Evolutionary conservation across 1,139 yeast genomes (phyloP), one percentile per base, ranked within the genome.

Genomic region (Tardiomyces blankii): DNA sequence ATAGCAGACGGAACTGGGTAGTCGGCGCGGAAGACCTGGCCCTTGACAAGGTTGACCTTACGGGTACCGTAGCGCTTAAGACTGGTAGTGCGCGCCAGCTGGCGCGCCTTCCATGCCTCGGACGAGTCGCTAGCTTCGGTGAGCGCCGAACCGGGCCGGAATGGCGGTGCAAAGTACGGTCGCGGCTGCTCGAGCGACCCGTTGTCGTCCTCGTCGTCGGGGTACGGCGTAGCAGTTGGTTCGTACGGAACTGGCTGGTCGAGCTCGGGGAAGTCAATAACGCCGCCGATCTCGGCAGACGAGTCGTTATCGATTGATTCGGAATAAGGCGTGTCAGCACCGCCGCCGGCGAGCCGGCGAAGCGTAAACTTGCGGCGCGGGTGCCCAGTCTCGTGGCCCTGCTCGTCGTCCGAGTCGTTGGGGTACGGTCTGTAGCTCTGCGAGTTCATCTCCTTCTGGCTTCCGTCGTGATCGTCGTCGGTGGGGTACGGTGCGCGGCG

Each of bases 1-100:
- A 83, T 70, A 5, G 83, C 75, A 44, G 78, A 69, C 1, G 93
- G 88, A 6, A 80, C 86, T 1, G 88, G 87, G 52, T 85, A 83
- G 57, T 83, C 91, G 73, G 69, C 82, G 38, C 80, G 70, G 43
- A 82, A 80, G 51, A 82, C 77, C 57, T 81, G 79, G 43, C 91
- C 91, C 54, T 81, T 73, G 47, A 80, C 79, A 59, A 82, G 67
- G 55, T 69, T 73, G 49, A 79, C 80, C 78, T 66, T 87, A 54
- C 74, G 71, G 51, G 76, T 78, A 87, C 56, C 86, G 81, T 39
- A 85, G 72, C 54, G 80, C 78, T 51, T 64, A 55, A 48, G 73
- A 46, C 60, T 67, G 58, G 64, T 69, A 59, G 57, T 69, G 62
- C 54, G 35, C 16, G 35, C 35, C 60, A 64, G 66, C 76, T 70